Conservation (phyloP, 2,329 filamentous ascomycete genomes). For the Fusarium fracticaudum region DNA sequence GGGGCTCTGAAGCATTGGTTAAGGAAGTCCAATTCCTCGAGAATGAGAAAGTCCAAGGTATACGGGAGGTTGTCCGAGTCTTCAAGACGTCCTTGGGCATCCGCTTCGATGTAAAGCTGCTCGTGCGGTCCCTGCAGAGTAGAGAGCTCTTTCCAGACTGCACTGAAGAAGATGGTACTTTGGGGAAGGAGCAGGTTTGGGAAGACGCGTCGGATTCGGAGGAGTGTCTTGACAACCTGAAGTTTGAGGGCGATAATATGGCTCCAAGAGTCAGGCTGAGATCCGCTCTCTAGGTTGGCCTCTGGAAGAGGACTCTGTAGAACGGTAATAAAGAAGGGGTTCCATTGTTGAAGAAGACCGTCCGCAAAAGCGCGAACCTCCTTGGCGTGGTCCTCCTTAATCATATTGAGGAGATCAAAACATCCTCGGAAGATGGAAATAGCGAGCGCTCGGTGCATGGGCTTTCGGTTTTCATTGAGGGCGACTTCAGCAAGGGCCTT, state of each 20-base stretch:
- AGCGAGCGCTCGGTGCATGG: slow-evolving; percentile 82
- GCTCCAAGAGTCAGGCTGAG: slow-evolving; percentile 76
- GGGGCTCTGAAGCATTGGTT: slow-evolving; percentile 90
- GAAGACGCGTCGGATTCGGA: slow-evolving; percentile 88
- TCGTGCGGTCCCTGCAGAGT: slow-evolving; percentile 78
- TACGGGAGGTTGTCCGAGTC: slow-evolving; percentile 93
- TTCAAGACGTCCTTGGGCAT: slow-evolving; percentile 87
- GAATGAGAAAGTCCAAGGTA: slow-evolving; percentile 89
- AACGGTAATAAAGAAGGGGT: slow-evolving; percentile 85
- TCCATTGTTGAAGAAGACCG: slow-evolving; percentile 84
- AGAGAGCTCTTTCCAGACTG: slow-evolving; percentile 88
- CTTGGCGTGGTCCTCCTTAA: slow-evolving; percentile 89
- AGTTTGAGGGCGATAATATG: slow-evolving; percentile 87
- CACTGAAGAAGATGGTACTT: slow-evolving; percentile 83
- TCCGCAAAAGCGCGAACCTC: slow-evolving; percentile 91
- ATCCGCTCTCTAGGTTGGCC: slow-evolving; percentile 56
- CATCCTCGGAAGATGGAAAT: slow-evolving; percentile 90
- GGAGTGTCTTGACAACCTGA: slow-evolving; percentile 92
- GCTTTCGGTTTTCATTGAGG: slow-evolving; percentile 76
- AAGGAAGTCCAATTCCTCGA: slow-evolving; percentile 95
- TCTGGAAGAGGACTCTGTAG: slow-evolving; percentile 81
- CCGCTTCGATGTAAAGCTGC: slow-evolving; percentile 84
- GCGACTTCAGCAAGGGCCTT: slow-evolving; percentile 85
- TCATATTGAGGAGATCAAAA: slow-evolving; percentile 96
- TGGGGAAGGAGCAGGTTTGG: slow-evolving; percentile 83